These are phyloP conservation scores for Mortierella sp. DNA, from an alignment of 371 early-diverging fungal genomes.

Conservation along the genomic window DNA sequence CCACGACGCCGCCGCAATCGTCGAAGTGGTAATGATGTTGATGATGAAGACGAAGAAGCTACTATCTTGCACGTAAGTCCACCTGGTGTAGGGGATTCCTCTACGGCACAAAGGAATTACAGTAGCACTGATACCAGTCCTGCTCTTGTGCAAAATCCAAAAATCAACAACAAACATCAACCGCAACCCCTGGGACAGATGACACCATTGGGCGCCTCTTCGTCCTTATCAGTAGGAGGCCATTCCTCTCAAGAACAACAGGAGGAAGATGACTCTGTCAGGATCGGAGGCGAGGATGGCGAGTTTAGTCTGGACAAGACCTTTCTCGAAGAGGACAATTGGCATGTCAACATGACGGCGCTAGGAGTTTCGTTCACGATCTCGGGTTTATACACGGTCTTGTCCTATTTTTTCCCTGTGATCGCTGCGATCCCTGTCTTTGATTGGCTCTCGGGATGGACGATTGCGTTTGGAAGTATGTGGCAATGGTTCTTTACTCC, in stretches of 20 bases:
- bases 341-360: conserved; percentile 70
- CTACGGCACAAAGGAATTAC: conserved; percentile 21
- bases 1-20: conserved; percentile 9
- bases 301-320: conserved; percentile 41
- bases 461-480: conserved; percentile 28
- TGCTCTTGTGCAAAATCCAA: neutral
- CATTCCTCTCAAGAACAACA: neutral
- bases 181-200: conserved; percentile 29
- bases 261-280: conserved; percentile 5
- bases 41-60: conserved; percentile 9
- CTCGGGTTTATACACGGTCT: conserved; percentile 75
- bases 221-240: neutral
- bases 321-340: conserved; percentile 63
- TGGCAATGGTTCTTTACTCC: conserved; percentile 89
- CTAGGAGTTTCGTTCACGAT: conserved; percentile 68
- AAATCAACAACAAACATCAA: conserved; percentile 8
- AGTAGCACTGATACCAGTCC: conserved; percentile 19
- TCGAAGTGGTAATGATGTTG: neutral
- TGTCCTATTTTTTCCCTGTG: conserved; percentile 74
- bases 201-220: conserved; percentile 9
- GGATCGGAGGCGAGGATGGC: conserved; percentile 49
- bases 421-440: conserved; percentile 74
- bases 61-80: conserved; percentile 18
- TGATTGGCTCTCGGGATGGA: conserved; percentile 64
- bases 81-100: neutral